phyloP scores from a whole-genome alignment of 2,329 filamentous ascomycete species.

The Alternaria viburni region DNA sequence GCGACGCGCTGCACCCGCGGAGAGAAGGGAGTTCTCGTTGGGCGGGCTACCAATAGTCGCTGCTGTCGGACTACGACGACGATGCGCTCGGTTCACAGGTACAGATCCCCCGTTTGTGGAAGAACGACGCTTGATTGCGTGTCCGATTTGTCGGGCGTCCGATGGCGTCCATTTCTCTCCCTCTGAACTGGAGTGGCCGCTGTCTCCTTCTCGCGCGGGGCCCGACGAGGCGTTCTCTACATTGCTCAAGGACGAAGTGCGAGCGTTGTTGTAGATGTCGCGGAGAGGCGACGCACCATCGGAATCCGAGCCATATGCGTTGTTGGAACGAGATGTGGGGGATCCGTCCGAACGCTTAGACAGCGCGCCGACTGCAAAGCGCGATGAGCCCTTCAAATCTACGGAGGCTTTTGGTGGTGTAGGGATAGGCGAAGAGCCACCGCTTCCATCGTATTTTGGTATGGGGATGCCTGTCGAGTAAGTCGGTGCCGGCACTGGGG shows the following conservation, averaged over 20 bases:
- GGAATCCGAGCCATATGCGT: constrained; percentile 65
- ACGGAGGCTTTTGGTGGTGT: constrained; percentile 64
- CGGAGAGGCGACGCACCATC: constrained; percentile 56
- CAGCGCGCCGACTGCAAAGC: constrained; percentile 90
- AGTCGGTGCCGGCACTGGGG: constrained; percentile 61
- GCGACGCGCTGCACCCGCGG: constrained; percentile 68
- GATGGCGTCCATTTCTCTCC: constrained; percentile 58
- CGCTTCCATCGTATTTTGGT: constrained; percentile 29
- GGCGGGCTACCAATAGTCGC: constrained; percentile 58
- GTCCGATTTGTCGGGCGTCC: constrained; percentile 61
- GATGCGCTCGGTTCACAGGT: constrained; percentile 52
- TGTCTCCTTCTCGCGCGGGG: constrained; percentile 36
- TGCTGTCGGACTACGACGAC: constrained; percentile 62
- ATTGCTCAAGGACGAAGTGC: constrained; percentile 60
- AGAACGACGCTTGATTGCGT: constrained; percentile 62
- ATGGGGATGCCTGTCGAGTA: constrained; percentile 49
- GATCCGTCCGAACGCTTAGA: constrained; percentile 70
- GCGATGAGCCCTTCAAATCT: constrained; percentile 66
- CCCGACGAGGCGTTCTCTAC: constrained; percentile 52
- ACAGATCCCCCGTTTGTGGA: constrained; percentile 52
- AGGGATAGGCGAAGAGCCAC: constrained; percentile 63
- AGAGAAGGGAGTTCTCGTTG: constrained; percentile 66
- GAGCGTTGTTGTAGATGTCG: constrained; percentile 53
- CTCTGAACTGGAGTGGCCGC: constrained; percentile 52
- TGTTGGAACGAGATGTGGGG: constrained; percentile 64